Base-by-base conservation (phyloP, 2,329 filamentous ascomycete genomes). In the Knufia fluminis region DNA sequence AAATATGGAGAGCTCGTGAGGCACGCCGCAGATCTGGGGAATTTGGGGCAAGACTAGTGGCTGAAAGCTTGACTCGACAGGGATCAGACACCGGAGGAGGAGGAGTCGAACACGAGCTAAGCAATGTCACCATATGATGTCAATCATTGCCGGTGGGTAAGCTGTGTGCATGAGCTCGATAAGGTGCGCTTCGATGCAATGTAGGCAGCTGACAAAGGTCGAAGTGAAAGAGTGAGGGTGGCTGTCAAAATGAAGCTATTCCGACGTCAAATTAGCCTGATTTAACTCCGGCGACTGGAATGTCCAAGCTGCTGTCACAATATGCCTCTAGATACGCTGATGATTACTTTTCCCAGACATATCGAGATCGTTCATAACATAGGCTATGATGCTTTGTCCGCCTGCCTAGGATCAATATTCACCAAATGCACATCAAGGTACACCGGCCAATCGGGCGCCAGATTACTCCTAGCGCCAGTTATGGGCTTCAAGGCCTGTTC, bases 381-480 rank as follows among this genome's bases (percentile, higher is more conserved):
- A n/a, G 4, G n/a, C 33, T 36, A 14, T n/a, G 33, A 16, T 36
- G 33, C n/a, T 36, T 50, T 28, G 17, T 36, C 26, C 28, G 58
- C n/a, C 46, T 50, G 44, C 57, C 55, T 20, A 49, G 55, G 28
- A 46, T 60, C 44, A 23, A 64, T 53, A 4, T 69, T 67, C 44
- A 69, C 66, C 46, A 69, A 55, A 56, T 71, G 68, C 43, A 72
- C 60, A 40, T 69, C 68, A 59, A 71, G 64, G 9, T 66, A 62
- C 6, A 63, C 58, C 0, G 69, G 67, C 58, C 71, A 72, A 50
- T 71, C 69, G 0, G 69, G 68, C 28, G 71, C 68, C 49, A 71
- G 52, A 32, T 67, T 61, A 48, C 63, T 68, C 47, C 57, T 50
- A 22, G 48, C 49, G 20, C 54, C 53, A 9, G 57, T 48, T 32